A percentile compares a stretch with the other conserved stretches of the same genome.
phyloP scores from a whole-genome alignment of 345 rosid genomes.

The Rhizophora mangle region DNA sequence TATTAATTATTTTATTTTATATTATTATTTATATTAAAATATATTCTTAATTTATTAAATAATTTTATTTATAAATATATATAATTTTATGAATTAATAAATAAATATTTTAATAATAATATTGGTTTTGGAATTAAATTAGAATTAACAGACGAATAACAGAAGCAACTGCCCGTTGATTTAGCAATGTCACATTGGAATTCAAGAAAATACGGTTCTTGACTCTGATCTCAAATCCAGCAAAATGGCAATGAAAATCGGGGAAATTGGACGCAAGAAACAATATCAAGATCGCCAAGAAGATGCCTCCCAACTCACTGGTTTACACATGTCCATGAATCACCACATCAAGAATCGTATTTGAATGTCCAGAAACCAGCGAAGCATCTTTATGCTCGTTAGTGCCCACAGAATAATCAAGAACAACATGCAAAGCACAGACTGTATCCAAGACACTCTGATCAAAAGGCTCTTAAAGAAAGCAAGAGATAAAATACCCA shows the following conservation, averaged over 20 bases:
- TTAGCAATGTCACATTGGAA: constrained; percentile 3
- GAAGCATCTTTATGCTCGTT: no score
- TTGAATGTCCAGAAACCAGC: not conserved
- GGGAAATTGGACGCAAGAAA: constrained; percentile 14
- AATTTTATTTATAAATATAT: no score
- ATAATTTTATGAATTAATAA: no score
- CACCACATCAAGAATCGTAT: not conserved
- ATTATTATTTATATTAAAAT: no score
- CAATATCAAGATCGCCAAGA: constrained; percentile 15
- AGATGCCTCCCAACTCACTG: constrained; percentile 9
- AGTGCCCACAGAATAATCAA: no score
- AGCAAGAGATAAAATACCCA: not conserved
- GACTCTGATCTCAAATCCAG: constrained; percentile 20
- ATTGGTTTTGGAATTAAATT: not conserved
- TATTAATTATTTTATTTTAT: no score
- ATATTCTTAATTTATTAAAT: no score
- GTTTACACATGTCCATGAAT: constrained; percentile 12
- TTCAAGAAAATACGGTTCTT: constrained; percentile 9
- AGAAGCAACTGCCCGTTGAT: constrained; percentile 1
- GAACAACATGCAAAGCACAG: no score
- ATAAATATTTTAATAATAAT: no score
- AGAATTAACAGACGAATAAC: not conserved
- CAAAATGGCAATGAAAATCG: constrained; percentile 15
- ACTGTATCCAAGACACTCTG: no score
- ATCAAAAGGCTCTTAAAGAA: no score